Evolutionary conservation across 176 grass and related monocot species (phyloP).

Genomic region (Carex littledalei): DNA sequence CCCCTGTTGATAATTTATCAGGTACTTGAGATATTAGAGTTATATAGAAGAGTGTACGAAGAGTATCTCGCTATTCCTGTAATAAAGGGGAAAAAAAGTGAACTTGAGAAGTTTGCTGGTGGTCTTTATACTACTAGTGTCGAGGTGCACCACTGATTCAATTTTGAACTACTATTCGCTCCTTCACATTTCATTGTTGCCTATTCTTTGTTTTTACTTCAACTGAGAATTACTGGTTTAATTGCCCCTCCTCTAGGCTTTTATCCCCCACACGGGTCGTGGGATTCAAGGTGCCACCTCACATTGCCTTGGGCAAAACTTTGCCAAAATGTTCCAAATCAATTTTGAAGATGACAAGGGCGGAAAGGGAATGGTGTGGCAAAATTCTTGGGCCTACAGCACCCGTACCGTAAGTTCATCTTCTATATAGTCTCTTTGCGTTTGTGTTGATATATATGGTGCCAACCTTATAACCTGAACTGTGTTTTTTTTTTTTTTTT

Average conservation of each 20-base stretch:
- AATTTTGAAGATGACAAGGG: conserved; percentile 96
- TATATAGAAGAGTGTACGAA: conserved; percentile 90
- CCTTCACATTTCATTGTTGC: neutral
- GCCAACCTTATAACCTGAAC: neutral
- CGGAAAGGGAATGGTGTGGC: conserved; percentile 85
- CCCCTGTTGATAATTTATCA: conserved; percentile 9
- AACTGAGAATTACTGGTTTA: neutral
- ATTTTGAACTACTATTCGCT: neutral
- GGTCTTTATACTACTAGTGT: conserved; percentile 92
- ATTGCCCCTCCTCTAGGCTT: neutral
- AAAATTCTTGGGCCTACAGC: conserved; percentile 98
- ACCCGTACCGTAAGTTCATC: conserved; percentile 78
- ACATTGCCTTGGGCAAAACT: conserved; percentile 88
- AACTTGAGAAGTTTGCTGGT: conserved; percentile 96
- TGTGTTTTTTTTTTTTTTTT: neutral
- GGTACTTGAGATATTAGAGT: conserved; percentile 94
- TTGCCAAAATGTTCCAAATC: conserved; percentile 94
- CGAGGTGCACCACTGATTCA: conserved; percentile 44
- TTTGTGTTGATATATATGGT: neutral
- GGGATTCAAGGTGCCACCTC: conserved; percentile 85
- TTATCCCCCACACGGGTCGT: conserved; percentile 33
- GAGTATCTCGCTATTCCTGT: conserved; percentile 95
- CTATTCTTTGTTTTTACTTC: neutral
- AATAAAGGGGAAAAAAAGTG: conserved; percentile 83
- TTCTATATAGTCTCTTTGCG: conserved; percentile 6